phyloP scores from a whole-genome alignment of 2,329 filamentous ascomycete species.

The Bipolaris bicolor region DNA sequence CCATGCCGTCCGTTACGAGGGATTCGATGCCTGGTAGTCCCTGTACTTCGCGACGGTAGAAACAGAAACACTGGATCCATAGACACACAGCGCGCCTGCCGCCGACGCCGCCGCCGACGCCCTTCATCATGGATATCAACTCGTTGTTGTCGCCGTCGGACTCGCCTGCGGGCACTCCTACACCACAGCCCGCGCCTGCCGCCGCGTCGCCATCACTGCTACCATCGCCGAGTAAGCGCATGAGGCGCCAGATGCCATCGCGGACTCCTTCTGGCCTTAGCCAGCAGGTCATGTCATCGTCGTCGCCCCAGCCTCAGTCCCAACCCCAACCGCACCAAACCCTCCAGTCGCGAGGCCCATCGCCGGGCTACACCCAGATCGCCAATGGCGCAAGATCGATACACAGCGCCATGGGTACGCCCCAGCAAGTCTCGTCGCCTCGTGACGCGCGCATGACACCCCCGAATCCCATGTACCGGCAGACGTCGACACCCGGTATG shows the following conservation, averaged over 20 bases:
- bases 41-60: conserved; percentile 23
- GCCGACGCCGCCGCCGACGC: background rate
- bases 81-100: conserved; percentile 6
- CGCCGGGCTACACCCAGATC: conserved; percentile 36
- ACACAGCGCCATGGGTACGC: conserved; percentile 44
- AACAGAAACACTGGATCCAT: conserved; percentile 2
- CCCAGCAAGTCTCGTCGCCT: conserved; percentile 36
- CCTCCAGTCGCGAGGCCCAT: conserved; percentile 43
- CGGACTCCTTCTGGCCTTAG: conserved; percentile 54
- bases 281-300: conserved; percentile 49
- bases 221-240: conserved; percentile 41
- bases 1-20: conserved; percentile 31
- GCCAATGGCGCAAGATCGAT: conserved; percentile 39
- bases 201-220: conserved; percentile 35
- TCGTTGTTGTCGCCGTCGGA: conserved; percentile 57
- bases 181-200: conserved; percentile 36
- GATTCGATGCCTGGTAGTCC: conserved; percentile 21
- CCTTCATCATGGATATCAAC: conserved; percentile 56
- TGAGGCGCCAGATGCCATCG: conserved; percentile 44
- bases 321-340: conserved; percentile 37
- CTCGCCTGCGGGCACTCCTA: conserved; percentile 48
- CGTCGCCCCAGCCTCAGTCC: conserved; percentile 42
- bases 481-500: conserved; percentile 55
- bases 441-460: conserved; percentile 44
- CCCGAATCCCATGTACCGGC: conserved; percentile 46